Evolutionary conservation across 73 alveolate genomes (phyloP), one percentile per base, ranked within the genome.

Genomic region (Uronychia binucleata): DNA sequence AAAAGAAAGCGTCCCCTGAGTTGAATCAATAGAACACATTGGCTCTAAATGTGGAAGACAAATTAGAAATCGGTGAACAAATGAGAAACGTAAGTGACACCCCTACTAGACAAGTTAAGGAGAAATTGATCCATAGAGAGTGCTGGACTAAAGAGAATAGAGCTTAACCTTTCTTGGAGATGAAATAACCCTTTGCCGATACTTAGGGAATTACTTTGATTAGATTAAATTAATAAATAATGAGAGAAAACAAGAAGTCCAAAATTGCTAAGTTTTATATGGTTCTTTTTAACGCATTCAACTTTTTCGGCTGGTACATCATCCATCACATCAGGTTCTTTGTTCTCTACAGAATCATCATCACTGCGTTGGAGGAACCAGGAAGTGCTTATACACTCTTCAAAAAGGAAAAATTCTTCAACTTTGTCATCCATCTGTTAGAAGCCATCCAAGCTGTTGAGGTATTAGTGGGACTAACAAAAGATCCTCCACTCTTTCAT

Each of bases 401-500:
- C 19, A 46, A 46, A 46, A 19, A 46, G 5, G 67, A 46, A 11
- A 5, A 46, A 46, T 11, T 11, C 19, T 46, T 46, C 67, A 46
- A 46, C 19, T 11, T 46, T 19, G n/a, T 46, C 67, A 46, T 46
- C 19, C 67, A 46, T 46, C n/a, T 46, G 5, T 19, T 46, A 11
- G 67, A 46, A 19, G n/a, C 19, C 19, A 46, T 46, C 67, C 67
- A 46, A 46, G 67, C n/a, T 11, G n/a, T 46, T 11, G 67, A 46
- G 67, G 67, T 46, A 46, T 11, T 19, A 46, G 5, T 46, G 5
- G 67, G 19, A 11, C 19, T 11, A 5, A 5, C 34, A 77, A 28
- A 84, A 86, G 84, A 1, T 86, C 13, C 25, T 86, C 31, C 92
- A 86, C 79, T 85, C 74, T 33, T 79, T 86, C 84, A 29, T 79